Conservation (phyloP, 176 grass and related monocot genomes). For the Aegilops sharonensis region DNA sequence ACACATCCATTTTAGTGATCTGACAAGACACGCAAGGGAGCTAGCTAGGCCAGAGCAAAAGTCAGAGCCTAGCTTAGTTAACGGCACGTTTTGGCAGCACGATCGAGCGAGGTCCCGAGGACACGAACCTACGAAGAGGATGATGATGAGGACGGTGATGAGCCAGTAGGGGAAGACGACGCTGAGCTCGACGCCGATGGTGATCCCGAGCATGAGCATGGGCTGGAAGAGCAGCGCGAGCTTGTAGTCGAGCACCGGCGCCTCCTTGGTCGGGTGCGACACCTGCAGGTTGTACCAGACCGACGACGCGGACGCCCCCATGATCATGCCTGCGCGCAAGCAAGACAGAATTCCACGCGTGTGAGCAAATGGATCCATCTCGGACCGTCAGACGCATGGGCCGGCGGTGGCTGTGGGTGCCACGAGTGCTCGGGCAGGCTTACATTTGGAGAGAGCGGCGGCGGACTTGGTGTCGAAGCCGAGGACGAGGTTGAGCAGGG, state of each 20-base stretch:
- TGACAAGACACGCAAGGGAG: neutral
- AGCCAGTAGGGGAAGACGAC: constrained; percentile 97
- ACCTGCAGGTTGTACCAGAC: constrained; percentile 99
- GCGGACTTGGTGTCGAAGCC: constrained; percentile 98
- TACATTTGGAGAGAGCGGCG: constrained; percentile 98
- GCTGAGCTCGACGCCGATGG: constrained; percentile 92
- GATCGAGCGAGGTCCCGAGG: neutral
- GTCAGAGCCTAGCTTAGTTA: neutral
- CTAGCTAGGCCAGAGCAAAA: neutral
- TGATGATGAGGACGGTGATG: constrained; percentile 95
- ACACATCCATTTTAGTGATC: neutral
- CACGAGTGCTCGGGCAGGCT: neutral
- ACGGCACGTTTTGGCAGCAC: constrained; percentile 3
- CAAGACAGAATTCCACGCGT: neutral
- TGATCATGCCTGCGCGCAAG: constrained; percentile 84
- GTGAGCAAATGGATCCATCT: neutral
- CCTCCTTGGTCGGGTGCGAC: constrained; percentile 83
- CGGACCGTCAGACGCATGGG: neutral
- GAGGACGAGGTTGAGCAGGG: constrained; percentile 88
- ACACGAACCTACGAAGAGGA: constrained; percentile 76
- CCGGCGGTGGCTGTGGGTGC: neutral
- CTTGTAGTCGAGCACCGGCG: constrained; percentile 87
- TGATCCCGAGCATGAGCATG: constrained; percentile 98
- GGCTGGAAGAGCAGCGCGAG: constrained; percentile 95
- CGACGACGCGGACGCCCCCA: constrained; percentile 87